Conservation (phyloP, 2,329 filamentous ascomycete genomes). For the Stenocarpella maydis region DNA sequence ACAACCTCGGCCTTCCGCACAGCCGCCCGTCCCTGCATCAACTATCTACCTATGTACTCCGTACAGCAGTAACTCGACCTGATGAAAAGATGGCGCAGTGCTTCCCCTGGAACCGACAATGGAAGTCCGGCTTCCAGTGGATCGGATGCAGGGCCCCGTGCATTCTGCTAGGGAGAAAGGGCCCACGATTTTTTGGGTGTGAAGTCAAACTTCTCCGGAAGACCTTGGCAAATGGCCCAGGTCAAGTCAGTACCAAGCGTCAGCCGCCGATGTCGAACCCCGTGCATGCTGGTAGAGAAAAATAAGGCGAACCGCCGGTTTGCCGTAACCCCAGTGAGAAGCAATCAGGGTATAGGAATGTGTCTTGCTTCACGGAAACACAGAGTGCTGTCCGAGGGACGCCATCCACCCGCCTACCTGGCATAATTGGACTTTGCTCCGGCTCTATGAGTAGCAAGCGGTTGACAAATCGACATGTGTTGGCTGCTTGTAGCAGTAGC, state of each 20-base stretch:
- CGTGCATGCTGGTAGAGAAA: not conserved
- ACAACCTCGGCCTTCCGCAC: constrained; percentile 15
- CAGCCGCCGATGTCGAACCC: constrained; percentile 11
- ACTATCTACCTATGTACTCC: too few species aligned
- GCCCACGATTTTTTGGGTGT: not conserved
- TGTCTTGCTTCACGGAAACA: not conserved
- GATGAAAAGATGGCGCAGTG: not conserved
- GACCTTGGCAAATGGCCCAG: not conserved
- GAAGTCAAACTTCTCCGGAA: not conserved
- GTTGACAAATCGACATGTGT: not conserved
- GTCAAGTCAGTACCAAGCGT: not conserved
- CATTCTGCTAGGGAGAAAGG: not conserved
- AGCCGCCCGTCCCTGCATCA: not conserved
- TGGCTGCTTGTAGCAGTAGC: not conserved
- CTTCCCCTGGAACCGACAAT: not conserved
- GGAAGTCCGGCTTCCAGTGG: not conserved
- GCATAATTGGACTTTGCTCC: not conserved
- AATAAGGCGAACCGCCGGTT: not conserved
- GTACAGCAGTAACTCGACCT: not conserved
- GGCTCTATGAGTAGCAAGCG: constrained; percentile 1
- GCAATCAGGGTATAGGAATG: not conserved
- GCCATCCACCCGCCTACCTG: constrained; percentile 3
- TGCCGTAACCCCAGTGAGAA: not conserved
- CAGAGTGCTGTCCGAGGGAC: not conserved
- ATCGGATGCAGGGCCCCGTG: not conserved